Base-by-base conservation (phyloP, 2,329 filamentous ascomycete species). In the Fusarium concolor region DNA sequence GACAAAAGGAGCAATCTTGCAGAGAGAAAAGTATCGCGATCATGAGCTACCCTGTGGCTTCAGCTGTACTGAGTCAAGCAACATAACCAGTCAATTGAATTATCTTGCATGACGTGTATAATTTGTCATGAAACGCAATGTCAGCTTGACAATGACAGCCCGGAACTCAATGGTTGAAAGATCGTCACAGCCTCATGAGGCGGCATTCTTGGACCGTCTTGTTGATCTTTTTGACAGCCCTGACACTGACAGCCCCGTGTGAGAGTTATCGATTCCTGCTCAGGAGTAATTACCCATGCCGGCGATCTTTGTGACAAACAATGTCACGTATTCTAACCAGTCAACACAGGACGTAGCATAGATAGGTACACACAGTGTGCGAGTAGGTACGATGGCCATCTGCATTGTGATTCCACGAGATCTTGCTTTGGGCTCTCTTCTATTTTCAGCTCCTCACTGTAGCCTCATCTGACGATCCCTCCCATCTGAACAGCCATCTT, bases 221-320 rank as follows among this genome's bases (percentile, higher is more conserved):
- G 54, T 28, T 35, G 51, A 68, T 33, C 55, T 4, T 15, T 29
- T 35, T 44, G 28, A 33, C 51, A 31, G 29, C 29, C 29, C 29
- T 29, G 5, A 29, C 28, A 29, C 22, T 26, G 29, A 31, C 29
- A 63, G 65, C 61, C 61, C 58, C 28, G 39, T 42, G 17, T 66
- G 50, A 56, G 50, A 56, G 50, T 31, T 62, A 28, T 62, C 50
- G 20, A 14, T 31, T 41, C 7, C 5, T 11, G 22, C 31, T 28
- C 46, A 41, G 37, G 28, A 33, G 20, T 17, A 33, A 28, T 6
- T 33, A 67, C 53, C 65, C 66, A 62, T 69, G 65, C 37, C 26
- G 55, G 38, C 56, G 65, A 68, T 69, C 51, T 50, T 24, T 35
- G n/a, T 15, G 29, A 38, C 43, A 14, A 17, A 29, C 29, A 31